Base-by-base conservation (phyloP, 2,329 filamentous ascomycete species). In the Microdochium bolleyi region DNA sequence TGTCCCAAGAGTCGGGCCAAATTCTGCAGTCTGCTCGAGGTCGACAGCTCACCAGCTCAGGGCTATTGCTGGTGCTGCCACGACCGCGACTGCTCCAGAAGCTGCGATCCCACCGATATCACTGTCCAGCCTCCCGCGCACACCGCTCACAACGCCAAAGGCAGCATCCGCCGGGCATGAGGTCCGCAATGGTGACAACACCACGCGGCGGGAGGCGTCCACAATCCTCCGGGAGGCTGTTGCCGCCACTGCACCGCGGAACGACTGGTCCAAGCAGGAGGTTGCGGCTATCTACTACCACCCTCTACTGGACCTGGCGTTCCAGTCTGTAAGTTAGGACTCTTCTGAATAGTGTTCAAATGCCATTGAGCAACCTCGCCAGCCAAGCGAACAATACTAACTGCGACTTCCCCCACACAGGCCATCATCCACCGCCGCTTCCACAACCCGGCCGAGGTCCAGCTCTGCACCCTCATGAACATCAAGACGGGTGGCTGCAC, bases 391-490 rank as follows among this genome's bases (percentile, higher is more conserved):
- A 19, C 37, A n/a, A 50, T 41, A 16, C 32, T 32, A 49, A 9
- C 54, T 54, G 51, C 55, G 51, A 48, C 53, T 11, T 24, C 14
- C 51, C 46, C 50, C 11, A n/a, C 34, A 38, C 58, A 94, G 89
- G 84, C 82, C 58, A 80, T 78, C 34, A 74, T 95, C 53, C 91
- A 96, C 70, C 85, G 89, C 48, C 85, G 87, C 61, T 95, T 95
- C 74, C 91, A 95, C 72, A 81, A 88, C 64, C 88, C 91, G 7
- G 78, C 84, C 49, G 85, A 89, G 25, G 89, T 96, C 57, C 91
- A 96, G 70, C 87, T 95, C 71, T 96, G 91, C 74, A 96, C 91
- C 0, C 77, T 96, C 54, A 95, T 95, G 88, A 95, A 95, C 76
- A 96, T 96, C 76, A 96, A 96, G 68, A 95, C 89, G 9, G 91